Conservation (phyloP, 768 basidiomycete genomes). For the Candolleomyces aberdarensis region DNA sequence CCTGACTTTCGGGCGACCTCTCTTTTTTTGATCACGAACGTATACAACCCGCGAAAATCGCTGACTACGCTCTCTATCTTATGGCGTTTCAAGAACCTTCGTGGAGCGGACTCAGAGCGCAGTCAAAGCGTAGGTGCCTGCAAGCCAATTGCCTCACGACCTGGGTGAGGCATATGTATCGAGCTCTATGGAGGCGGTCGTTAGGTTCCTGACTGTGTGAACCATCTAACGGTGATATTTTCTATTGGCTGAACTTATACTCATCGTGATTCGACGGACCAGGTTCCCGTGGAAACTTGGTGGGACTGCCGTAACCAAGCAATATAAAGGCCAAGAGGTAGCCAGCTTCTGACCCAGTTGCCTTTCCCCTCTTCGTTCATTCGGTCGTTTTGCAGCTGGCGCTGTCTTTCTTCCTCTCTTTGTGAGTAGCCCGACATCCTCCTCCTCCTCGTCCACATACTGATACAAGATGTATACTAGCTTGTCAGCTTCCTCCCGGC, state of each 20-base stretch:
- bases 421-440: conserved; percentile 15
- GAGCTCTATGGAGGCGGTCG: no score
- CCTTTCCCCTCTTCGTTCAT: neutral
- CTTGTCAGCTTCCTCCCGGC: conserved; percentile 26
- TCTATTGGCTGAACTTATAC: neutral
- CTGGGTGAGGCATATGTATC: no score
- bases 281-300: conserved; percentile 12
- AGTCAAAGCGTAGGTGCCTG: no score
- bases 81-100: no score
- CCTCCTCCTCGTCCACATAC: neutral
- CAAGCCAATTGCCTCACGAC: no score
- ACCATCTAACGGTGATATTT: neutral
- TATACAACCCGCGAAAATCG: no score
- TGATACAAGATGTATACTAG: conserved; percentile 1
- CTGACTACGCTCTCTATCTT: no score
- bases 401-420: conserved; percentile 23
- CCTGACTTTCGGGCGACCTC: no score
- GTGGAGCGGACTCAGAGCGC: no score
- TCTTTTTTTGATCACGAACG: no score
- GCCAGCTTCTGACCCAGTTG: neutral
- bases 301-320: neutral
- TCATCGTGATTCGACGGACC: neutral
- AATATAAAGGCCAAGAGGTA: neutral
- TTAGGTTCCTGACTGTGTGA: no score
- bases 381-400: neutral